These are phyloP conservation scores for Pterocarpus macrocarpus DNA, from an alignment of 306 rosid species.

Conservation along the genomic window DNA sequence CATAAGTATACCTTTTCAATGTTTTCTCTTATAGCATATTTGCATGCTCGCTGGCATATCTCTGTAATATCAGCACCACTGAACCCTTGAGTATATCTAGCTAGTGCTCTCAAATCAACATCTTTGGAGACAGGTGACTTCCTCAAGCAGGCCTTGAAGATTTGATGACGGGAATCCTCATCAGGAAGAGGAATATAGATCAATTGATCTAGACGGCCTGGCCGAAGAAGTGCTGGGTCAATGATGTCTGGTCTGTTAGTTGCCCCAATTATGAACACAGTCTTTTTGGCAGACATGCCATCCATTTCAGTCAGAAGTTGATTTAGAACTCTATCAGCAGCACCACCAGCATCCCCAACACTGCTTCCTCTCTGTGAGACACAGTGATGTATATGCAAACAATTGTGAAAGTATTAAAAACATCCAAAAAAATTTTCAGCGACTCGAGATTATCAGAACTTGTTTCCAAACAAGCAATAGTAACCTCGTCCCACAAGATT, in stretches of 20 bases:
- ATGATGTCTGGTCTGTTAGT: conserved; percentile 70
- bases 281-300: conserved; percentile 68
- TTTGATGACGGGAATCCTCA: conserved; percentile 63
- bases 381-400: conserved; percentile 12
- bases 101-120: conserved; percentile 65
- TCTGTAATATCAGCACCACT: conserved; percentile 73
- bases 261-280: conserved; percentile 69
- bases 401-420: neutral
- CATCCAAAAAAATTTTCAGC: neutral
- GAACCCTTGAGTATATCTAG: conserved; percentile 64
- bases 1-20: conserved; percentile 61
- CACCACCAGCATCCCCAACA: conserved; percentile 68
- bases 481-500: neutral
- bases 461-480: neutral
- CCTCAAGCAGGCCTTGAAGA: conserved; percentile 69
- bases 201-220: conserved; percentile 70
- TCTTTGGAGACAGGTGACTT: conserved; percentile 65
- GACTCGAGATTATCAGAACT: neutral
- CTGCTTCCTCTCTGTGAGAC: conserved; percentile 62
- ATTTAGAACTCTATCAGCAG: conserved; percentile 67
- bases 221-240: conserved; percentile 68
- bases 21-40: conserved; percentile 71
- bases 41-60: conserved; percentile 70
- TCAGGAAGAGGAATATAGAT: conserved; percentile 74
- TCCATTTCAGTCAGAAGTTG: conserved; percentile 72